Percentiles rank a stretch among this genome's conserved stretches.
Evolutionary conservation across 345 rosid genomes (phyloP).

Genomic region (Durio zibethinus): DNA sequence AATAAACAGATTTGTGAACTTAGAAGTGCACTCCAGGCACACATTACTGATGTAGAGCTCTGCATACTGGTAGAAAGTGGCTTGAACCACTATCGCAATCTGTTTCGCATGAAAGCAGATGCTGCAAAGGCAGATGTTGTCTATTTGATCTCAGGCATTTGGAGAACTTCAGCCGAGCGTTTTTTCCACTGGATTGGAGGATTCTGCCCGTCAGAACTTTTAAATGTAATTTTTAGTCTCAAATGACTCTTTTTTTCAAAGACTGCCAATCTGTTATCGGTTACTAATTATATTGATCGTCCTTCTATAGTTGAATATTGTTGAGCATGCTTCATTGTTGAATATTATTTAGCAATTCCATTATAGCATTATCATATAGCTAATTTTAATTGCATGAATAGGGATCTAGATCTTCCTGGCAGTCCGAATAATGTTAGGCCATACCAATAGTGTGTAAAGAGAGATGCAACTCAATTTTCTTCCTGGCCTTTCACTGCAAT

Average conservation of each 20-base stretch:
- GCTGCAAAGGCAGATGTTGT: conserved; percentile 83
- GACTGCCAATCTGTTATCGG: background rate
- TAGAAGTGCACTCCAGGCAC: conserved; percentile 58
- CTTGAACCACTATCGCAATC: conserved; percentile 64
- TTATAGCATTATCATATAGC: background rate
- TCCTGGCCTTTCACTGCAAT: background rate
- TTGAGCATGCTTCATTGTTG: background rate
- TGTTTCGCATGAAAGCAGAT: conserved; percentile 71
- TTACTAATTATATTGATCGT: background rate
- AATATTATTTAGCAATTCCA: background rate
- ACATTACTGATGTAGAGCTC: conserved; percentile 59
- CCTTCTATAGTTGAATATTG: background rate
- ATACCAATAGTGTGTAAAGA: background rate
- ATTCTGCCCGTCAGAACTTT: conserved; percentile 81
- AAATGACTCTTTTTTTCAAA: background rate
- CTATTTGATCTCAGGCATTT: conserved; percentile 74
- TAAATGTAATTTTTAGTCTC: conserved; percentile 44
- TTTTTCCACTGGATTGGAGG: conserved; percentile 91
- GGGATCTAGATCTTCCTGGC: background rate
- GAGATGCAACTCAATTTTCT: background rate
- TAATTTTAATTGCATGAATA: background rate
- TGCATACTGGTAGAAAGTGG: conserved; percentile 61
- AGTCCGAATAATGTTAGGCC: background rate
- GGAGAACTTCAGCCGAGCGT: conserved; percentile 74
- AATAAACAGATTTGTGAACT: conserved; percentile 56